A percentile compares a stretch with the other conserved stretches of the same genome.
These are phyloP conservation scores for Zasmidium cellare DNA, from an alignment of 2,329 filamentous ascomycete species.

Conservation along the genomic window DNA sequence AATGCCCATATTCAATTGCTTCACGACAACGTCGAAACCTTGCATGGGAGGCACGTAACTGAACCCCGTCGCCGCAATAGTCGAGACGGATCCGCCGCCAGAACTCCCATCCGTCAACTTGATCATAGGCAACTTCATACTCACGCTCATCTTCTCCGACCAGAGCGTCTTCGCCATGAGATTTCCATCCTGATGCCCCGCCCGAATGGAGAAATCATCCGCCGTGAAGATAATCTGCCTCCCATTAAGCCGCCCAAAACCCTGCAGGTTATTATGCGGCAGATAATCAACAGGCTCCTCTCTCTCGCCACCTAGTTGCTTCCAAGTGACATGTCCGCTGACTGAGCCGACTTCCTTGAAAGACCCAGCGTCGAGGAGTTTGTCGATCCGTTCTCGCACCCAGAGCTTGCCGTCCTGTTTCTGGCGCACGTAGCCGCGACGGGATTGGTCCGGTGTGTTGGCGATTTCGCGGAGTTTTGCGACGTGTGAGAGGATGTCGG, in stretches of 20 bases:
- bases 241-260: slow-evolving; percentile 49
- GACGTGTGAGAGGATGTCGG: slow-evolving; percentile 62
- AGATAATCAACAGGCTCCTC: slow-evolving; percentile 55
- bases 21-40: slow-evolving; percentile 52
- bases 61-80: slow-evolving; percentile 56
- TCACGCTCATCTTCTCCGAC: slow-evolving; percentile 61
- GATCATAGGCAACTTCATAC: slow-evolving; percentile 59
- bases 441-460: slow-evolving; percentile 54
- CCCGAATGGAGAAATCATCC: slow-evolving; percentile 64
- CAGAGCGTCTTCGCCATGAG: slow-evolving; percentile 58
- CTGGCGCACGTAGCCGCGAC: slow-evolving; percentile 62
- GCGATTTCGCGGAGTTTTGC: slow-evolving; percentile 53
- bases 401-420: slow-evolving; percentile 65
- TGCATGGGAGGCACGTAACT: slow-evolving; percentile 62
- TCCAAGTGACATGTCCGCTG: slow-evolving; percentile 61
- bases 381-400: slow-evolving; percentile 62
- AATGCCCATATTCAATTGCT: slow-evolving; percentile 63
- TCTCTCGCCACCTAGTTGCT: slow-evolving; percentile 43
- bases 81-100: slow-evolving; percentile 63
- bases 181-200: slow-evolving; percentile 64
- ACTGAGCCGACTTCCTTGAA: slow-evolving; percentile 63
- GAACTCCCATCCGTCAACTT: slow-evolving; percentile 66
- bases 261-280: slow-evolving; percentile 65
- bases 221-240: slow-evolving; percentile 61
- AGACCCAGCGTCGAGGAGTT: slow-evolving; percentile 57